Evolutionary conservation across 2,329 filamentous ascomycete species (phyloP), one percentile per base, ranked within the genome.

Genomic region (Graphilbum fragrans): DNA sequence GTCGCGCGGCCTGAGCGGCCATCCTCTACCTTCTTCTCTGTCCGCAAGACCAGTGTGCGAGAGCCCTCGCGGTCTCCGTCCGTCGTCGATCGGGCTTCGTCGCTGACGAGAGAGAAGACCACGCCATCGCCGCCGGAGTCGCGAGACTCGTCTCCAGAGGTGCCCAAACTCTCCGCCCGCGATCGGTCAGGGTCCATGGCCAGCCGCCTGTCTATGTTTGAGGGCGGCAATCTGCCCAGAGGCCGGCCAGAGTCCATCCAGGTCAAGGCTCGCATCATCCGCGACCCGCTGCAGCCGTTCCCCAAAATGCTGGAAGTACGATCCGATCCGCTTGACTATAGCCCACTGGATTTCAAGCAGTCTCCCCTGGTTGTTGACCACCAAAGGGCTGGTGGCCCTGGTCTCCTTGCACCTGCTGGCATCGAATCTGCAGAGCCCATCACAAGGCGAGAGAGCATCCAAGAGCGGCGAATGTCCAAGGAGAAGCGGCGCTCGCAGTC

Each of bases 211-310:
- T 72, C 69, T 22, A 65, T 73, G 55, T 77, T 77, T 47, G 71
- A 78, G 49, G 56, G 60, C 37, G 55, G 57, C n/a, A 60, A 54
- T 41, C 49, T 58, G 7, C 56, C 64, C n/a, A 61, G 64, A 16
- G 66, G 69, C 6, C 65, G 66, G 2, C 72, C 80, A 5, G 85
- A 88, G 53, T 88, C 86, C 1, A 77, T 94, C n/a, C 88, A 87
- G 36, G 87, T 94, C 11, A 92, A 83, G 17, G 85, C 88, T 38
- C 77, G 81, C 39, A 94, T 94, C 47, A 66, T 94, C 31, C 77
- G 86, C 37, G 82, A 83, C 49, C 65, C 71, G 11, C 58, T 55
- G 18, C 64, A 72, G 27, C 57, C 56, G 18, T 60, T 62, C 34
- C 57, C 60, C 5, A 62, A 57, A 44, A 55, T 56, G 18, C 53